Evolutionary conservation across 805 yeast genomes (phyloP).

Genomic region (Komagataella ulmi): DNA sequence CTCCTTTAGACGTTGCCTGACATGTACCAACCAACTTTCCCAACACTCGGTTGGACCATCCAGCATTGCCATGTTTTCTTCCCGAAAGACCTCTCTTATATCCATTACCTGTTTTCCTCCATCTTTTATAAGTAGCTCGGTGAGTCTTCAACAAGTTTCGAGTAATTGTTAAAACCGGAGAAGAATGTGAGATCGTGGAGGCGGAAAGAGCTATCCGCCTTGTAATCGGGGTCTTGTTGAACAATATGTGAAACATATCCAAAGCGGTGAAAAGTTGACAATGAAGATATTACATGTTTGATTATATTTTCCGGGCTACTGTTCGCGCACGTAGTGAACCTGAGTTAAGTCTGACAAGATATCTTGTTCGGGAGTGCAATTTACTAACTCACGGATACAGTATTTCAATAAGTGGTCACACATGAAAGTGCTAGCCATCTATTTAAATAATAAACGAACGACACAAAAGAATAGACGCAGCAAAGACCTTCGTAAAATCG

Average conservation of each 20-base stretch:
- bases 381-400: too few relatives aligned
- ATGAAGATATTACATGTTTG: not conserved
- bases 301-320: too few relatives aligned
- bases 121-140: conserved; percentile 78
- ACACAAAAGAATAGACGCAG: too few relatives aligned
- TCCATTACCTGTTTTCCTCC: conserved; percentile 64
- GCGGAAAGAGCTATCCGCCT: not conserved
- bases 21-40: conserved; percentile 47
- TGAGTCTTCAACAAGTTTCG: conserved; percentile 54
- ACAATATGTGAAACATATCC: conserved; percentile 1
- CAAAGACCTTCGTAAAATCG: too few relatives aligned
- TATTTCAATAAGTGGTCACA: too few relatives aligned
- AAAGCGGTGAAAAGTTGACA: not conserved
- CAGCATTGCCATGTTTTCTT: conserved; percentile 86
- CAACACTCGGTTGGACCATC: conserved; percentile 59
- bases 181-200: conserved; percentile 1
- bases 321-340: not conserved
- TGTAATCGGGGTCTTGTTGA: conserved; percentile 2
- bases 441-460: too few relatives aligned
- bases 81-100: conserved; percentile 67
- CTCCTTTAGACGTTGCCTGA: conserved; percentile 32
- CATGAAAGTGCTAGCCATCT: too few relatives aligned
- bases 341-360: too few relatives aligned
- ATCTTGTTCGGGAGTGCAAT: too few relatives aligned
- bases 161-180: conserved; percentile 5